Base-by-base conservation (phyloP, 116 monocot species). In the Dioscorea cayenensis region DNA sequence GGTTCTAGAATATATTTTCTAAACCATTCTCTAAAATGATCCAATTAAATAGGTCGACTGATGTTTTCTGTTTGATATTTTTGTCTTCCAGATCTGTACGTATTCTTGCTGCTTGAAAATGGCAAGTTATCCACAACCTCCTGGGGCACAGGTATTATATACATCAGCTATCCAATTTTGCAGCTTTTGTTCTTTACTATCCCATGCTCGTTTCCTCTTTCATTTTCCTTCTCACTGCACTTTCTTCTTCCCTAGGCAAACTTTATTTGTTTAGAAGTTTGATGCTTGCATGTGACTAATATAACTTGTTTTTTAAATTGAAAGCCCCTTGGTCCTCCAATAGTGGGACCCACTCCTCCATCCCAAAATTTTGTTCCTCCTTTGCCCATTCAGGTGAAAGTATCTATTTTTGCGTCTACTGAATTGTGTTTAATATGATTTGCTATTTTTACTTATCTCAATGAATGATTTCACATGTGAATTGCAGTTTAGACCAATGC, bases 401-500 rank as follows among this genome's bases (percentile, higher is more conserved):
- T 67, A 20, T n/a, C 20, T 67, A 5, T 2, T 65, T 17, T 65
- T 65, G 5, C 4, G 5, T 19, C 13, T 5, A 35, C 14, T 16
- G 16, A 35, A 35, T 32, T 0, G 3, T 21, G 6, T 20, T 65
- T 32, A 65, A 14, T 32, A 9, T 14, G 28, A 0, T 35, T 14
- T 67, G 3, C 22, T 43, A 12, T 20, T 22, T 36, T 67, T 67
- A 28, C n/a, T 20, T 43, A 2, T 67, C 21, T 14, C 43, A 12
- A 20, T 48, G n/a, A 18, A 20, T 21, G 48, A 3, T n/a, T 20
- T 16, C 16, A 3, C 51, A 14, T 69, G 58, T 4, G n/a, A 65
- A 21, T 72, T 87, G 72, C 92, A 92, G 85, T 96, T 80, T 84
- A 83, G 92, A 79, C 77, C 85, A 62, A 66, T 80, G 60, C 71